phyloP scores from a whole-genome alignment of 2,329 filamentous ascomycete species.

The Paecilomyces formosus region DNA sequence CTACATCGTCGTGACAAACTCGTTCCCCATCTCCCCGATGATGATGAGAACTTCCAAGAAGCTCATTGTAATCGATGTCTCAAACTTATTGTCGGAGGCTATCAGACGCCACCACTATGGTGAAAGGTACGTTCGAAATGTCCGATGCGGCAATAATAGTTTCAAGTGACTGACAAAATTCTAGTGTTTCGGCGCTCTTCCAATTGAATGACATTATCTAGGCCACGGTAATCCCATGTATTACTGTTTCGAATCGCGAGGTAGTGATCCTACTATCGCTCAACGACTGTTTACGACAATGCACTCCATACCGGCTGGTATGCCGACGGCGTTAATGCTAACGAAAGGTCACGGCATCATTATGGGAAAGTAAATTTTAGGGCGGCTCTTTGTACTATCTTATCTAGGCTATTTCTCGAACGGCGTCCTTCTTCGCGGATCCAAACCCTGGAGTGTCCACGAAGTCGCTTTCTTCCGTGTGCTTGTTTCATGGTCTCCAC shows the following conservation, averaged over 20 bases:
- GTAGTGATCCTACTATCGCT: not conserved
- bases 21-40: conserved; percentile 79
- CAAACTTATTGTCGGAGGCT: conserved; percentile 79
- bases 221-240: not conserved
- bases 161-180: conserved; percentile 12
- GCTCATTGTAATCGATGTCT: conserved; percentile 82
- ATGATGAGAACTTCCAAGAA: conserved; percentile 67
- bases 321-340: not conserved
- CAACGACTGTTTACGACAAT: not conserved
- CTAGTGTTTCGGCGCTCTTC: conserved; percentile 51
- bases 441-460: not conserved
- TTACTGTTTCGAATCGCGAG: not conserved
- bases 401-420: not conserved
- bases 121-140: conserved; percentile 53
- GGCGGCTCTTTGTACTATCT: not conserved
- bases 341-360: not conserved
- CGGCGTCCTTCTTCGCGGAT: not conserved
- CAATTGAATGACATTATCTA: conserved; percentile 46
- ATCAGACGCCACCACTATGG: conserved; percentile 96
- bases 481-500: not conserved
- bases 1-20: conserved; percentile 91
- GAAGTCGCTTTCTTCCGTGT: not conserved
- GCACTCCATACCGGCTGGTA: not conserved
- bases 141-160: not conserved
- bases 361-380: not conserved